These are phyloP conservation scores for Tolypocladium tropicale DNA, from an alignment of 2,329 filamentous ascomycete genomes.

Conservation along the genomic window DNA sequence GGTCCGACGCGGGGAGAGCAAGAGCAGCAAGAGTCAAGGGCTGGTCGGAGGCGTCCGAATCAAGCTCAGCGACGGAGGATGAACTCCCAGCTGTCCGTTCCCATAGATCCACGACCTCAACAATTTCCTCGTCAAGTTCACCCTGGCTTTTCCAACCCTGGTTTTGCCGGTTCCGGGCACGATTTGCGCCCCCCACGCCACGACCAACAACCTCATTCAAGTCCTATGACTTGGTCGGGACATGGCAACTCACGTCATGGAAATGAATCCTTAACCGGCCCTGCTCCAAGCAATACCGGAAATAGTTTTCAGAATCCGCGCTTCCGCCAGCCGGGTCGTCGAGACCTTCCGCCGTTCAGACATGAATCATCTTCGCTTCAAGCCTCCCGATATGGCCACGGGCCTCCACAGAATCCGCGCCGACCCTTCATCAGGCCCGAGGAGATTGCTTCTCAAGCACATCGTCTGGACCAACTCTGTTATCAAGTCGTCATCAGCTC, in stretches of 20 bases:
- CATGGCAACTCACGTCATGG: not conserved
- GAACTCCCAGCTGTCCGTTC: slow-evolving; percentile 47
- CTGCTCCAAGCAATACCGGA: not conserved
- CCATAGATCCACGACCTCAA: slow-evolving; percentile 37
- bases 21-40: slow-evolving; percentile 13
- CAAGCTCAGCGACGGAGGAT: slow-evolving; percentile 55
- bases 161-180: not conserved
- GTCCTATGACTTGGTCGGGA: not conserved
- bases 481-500: slow-evolving; percentile 36
- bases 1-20: not conserved
- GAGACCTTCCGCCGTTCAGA: slow-evolving; percentile 10
- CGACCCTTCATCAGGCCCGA: slow-evolving; percentile 25
- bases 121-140: slow-evolving; percentile 6
- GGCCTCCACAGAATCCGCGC: slow-evolving; percentile 18
- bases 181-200: not conserved
- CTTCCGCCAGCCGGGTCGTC: not conserved
- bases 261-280: not conserved
- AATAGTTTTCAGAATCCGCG: not conserved
- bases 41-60: slow-evolving; percentile 43
- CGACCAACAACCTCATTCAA: not conserved
- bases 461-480: slow-evolving; percentile 39
- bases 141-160: not conserved
- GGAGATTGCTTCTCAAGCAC: slow-evolving; percentile 37
- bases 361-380: slow-evolving; percentile 12
- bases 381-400: not conserved